Evolutionary conservation across 2,329 filamentous ascomycete species (phyloP).

Genomic region (Calonectria multiphialidica): DNA sequence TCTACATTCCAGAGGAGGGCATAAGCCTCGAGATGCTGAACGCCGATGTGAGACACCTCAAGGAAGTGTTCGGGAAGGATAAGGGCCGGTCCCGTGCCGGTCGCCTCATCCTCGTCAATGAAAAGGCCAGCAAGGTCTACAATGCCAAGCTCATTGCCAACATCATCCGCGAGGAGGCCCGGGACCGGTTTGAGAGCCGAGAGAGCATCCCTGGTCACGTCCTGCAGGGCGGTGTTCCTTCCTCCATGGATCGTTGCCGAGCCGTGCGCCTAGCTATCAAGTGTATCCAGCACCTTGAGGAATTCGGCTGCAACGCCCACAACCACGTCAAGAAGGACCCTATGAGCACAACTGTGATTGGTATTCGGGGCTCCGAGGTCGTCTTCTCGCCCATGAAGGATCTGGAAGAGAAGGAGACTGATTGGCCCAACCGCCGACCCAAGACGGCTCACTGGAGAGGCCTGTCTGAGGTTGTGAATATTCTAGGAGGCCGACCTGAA

Average conservation of each 20-base stretch:
- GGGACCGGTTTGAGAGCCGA: conserved; percentile 91
- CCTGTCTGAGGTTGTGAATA: conserved; percentile 85
- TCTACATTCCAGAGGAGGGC: conserved; percentile 97
- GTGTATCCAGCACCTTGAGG: conserved; percentile 92
- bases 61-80: conserved; percentile 86
- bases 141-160: conserved; percentile 93
- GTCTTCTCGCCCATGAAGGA: conserved; percentile 86
- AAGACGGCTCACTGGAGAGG: conserved; percentile 87
- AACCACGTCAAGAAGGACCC: conserved; percentile 80
- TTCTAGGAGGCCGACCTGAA: conserved; percentile 78
- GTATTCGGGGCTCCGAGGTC: conserved; percentile 90
- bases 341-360: conserved; percentile 84
- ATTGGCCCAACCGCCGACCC: conserved; percentile 92
- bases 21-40: conserved; percentile 94
- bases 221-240: conserved; percentile 92
- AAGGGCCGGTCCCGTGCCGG: conserved; percentile 90
- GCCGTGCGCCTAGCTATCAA: conserved; percentile 93
- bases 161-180: conserved; percentile 94
- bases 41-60: conserved; percentile 88
- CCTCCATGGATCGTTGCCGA: conserved; percentile 94
- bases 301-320: conserved; percentile 74
- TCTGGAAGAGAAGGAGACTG: conserved; percentile 87
- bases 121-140: conserved; percentile 92
- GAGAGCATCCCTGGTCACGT: conserved; percentile 94
- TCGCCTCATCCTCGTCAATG: conserved; percentile 96